Conservation (phyloP, 805 yeast species). For the Zygotorulaspora sp. region DNA sequence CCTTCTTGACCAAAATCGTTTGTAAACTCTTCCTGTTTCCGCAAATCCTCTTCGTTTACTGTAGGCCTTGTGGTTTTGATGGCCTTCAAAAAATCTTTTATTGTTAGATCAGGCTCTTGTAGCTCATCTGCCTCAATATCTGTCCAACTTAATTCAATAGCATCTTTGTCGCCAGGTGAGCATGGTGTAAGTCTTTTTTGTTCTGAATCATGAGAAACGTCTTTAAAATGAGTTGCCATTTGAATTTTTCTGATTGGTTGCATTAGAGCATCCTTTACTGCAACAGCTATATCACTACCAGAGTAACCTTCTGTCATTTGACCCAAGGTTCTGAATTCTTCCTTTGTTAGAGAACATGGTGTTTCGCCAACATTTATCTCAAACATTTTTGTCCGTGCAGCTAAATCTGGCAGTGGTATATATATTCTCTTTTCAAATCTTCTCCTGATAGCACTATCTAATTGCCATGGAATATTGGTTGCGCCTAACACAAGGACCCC, state of each 20-base stretch:
- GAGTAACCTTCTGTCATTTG: conserved; percentile 96
- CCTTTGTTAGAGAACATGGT: conserved; percentile 69
- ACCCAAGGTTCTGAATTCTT: conserved; percentile 74
- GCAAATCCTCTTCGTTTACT: conserved; percentile 78
- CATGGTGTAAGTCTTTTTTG: conserved; percentile 71
- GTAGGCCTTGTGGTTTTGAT: conserved; percentile 91
- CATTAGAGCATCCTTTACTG: conserved; percentile 96
- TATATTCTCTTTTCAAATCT: conserved; percentile 94
- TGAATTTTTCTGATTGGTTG: conserved; percentile 95
- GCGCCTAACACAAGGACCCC: conserved; percentile 97
- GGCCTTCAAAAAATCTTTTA: conserved; percentile 91
- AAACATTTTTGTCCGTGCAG: conserved; percentile 90
- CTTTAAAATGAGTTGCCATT: conserved; percentile 90
- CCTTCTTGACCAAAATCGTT: conserved; percentile 98
- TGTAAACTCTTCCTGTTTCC: conserved; percentile 81
- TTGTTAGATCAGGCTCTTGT: conserved; percentile 80
- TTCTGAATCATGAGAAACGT: conserved; percentile 40
- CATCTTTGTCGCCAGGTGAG: conserved; percentile 91
- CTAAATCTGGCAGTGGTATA: conserved; percentile 90
- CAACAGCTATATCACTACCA: conserved; percentile 95
- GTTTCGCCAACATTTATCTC: conserved; percentile 88
- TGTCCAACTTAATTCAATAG: conserved; percentile 90
- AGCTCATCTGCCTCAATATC: conserved; percentile 85
- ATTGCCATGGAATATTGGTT: conserved; percentile 97
- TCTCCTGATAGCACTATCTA: conserved; percentile 95